Conservation (phyloP, 1,139 yeast genomes). For the Groenewaldozyma auringiensis region DNA sequence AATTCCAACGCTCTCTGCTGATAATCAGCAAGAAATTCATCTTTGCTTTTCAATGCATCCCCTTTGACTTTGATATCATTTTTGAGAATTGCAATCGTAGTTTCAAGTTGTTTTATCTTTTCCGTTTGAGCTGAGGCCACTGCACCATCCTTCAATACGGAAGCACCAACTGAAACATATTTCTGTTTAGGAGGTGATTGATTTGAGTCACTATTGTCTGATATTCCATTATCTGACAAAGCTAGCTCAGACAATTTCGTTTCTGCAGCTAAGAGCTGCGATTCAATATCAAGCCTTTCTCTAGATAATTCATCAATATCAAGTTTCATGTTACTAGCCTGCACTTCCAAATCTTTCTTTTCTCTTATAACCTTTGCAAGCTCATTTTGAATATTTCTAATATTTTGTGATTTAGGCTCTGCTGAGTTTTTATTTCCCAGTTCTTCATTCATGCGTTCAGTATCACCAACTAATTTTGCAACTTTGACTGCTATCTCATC, state of each 20-base stretch:
- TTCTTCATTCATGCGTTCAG: neutral
- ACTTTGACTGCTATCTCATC: neutral
- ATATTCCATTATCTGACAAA: neutral
- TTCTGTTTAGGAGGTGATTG: neutral
- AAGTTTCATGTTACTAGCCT: neutral
- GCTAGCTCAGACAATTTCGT: neutral
- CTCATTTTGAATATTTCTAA: neutral
- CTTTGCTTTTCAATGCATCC: neutral
- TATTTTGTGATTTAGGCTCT: neutral
- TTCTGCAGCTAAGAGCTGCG: neutral
- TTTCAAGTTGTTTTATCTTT: neutral
- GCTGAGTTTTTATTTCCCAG: neutral
- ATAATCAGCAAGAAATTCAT: neutral
- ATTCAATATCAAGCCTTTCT: slow-evolving; percentile 10
- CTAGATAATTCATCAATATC: slow-evolving; percentile 9
- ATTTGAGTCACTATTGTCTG: neutral
- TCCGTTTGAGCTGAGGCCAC: neutral
- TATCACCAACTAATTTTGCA: neutral
- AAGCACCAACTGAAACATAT: neutral
- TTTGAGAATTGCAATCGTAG: neutral
- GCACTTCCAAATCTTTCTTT: neutral
- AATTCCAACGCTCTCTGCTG: neutral
- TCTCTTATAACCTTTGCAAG: neutral
- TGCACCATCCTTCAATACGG: neutral
- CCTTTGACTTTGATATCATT: neutral